Conservation (phyloP, 2,329 filamentous ascomycete genomes). For the Alternaria gaisen region DNA sequence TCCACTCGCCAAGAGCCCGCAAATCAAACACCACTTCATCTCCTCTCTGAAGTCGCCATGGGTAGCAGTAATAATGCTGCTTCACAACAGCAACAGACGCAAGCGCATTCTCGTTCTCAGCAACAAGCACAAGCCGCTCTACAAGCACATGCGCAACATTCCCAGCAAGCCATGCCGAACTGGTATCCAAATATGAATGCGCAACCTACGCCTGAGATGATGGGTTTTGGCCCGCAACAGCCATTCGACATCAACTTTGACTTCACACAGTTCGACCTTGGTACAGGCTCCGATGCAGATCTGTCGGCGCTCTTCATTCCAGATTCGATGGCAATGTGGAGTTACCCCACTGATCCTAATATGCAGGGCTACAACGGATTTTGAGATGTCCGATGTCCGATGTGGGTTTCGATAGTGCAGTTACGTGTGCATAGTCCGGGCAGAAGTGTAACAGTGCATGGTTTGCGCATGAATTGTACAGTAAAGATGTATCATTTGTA, state of each 20-base stretch:
- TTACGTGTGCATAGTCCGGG: not conserved
- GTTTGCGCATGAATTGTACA: not conserved
- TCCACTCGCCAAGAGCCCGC: constrained; percentile 38
- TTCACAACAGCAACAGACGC: constrained; percentile 22
- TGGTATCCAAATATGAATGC: constrained; percentile 41
- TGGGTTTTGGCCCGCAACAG: constrained; percentile 37
- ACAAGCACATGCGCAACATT: constrained; percentile 35
- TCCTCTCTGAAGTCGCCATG: constrained; percentile 54
- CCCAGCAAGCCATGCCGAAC: constrained; percentile 31
- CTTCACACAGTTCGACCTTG: constrained; percentile 49
- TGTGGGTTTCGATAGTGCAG: not conserved
- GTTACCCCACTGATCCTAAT: constrained; percentile 27
- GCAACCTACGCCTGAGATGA: constrained; percentile 34
- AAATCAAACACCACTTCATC: constrained; percentile 50
- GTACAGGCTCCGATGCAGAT: constrained; percentile 48
- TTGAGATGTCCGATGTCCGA: not conserved
- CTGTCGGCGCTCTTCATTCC: constrained; percentile 49
- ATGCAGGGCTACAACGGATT: constrained; percentile 27
- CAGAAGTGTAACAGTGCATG: not conserved
- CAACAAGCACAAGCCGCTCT: constrained; percentile 38
- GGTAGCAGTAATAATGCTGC: constrained; percentile 39
- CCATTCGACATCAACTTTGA: constrained; percentile 48
- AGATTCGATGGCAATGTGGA: constrained; percentile 46
- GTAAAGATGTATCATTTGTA: not conserved
- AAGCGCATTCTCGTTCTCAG: constrained; percentile 27